Evolutionary conservation across 768 basidiomycete genomes (phyloP).

Genomic region (Amanita rimosa): DNA sequence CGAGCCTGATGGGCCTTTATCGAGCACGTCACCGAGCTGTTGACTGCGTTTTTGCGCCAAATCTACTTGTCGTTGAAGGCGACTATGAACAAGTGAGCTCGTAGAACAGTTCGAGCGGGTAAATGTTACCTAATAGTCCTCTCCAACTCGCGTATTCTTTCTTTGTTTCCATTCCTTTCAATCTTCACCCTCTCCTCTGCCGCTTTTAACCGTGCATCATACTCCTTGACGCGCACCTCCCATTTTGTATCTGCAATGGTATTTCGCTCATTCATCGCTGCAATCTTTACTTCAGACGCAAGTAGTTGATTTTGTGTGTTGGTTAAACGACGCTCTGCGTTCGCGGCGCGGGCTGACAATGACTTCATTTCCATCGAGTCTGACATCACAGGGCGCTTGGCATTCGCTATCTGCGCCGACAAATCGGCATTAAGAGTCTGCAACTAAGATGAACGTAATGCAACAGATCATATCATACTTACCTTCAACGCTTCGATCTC

Average conservation of each 20-base stretch:
- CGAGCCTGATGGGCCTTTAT: slow-evolving; percentile 20
- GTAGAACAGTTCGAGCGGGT: slow-evolving; percentile 1
- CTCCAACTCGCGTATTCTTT: slow-evolving; percentile 65
- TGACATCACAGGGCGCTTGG: slow-evolving; percentile 46
- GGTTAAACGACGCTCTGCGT: slow-evolving; percentile 81
- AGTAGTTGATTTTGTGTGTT: slow-evolving; percentile 78
- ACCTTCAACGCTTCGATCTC: slow-evolving; percentile 86
- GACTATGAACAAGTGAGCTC: slow-evolving; percentile 28
- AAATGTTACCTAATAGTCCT: slow-evolving; percentile 48
- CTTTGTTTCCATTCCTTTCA: slow-evolving; percentile 90
- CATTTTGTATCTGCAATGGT: slow-evolving; percentile 74
- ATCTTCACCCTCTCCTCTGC: slow-evolving; percentile 90
- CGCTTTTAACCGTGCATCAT: slow-evolving; percentile 67
- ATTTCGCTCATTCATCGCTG: slow-evolving; percentile 61
- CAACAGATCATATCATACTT: slow-evolving; percentile 8
- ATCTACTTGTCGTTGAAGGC: slow-evolving; percentile 66
- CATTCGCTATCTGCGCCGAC: slow-evolving; percentile 49
- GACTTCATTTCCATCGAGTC: slow-evolving; percentile 64
- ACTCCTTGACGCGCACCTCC: slow-evolving; percentile 93
- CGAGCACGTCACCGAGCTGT: slow-evolving; percentile 45
- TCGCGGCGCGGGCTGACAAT: slow-evolving; percentile 60
- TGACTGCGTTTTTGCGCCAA: slow-evolving; percentile 64
- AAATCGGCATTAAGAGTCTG: slow-evolving; percentile 71
- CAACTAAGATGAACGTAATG: neutral
- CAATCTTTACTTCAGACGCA: slow-evolving; percentile 77